phyloP scores from a whole-genome alignment of 1,284 basidiomycete genomes.

The Austroboletus novae-zelandiae region DNA sequence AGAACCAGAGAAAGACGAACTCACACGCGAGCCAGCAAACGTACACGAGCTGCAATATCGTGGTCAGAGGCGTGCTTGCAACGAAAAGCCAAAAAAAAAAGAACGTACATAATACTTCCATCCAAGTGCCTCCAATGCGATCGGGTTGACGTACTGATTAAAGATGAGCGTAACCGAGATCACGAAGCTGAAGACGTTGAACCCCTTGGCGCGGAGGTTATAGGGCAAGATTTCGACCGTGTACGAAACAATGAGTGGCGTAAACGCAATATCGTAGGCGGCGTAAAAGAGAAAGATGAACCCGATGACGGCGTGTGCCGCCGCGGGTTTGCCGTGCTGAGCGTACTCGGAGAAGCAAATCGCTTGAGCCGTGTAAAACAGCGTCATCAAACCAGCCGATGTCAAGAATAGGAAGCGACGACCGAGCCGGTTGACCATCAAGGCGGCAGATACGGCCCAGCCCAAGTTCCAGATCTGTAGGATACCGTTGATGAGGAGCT shows the following conservation, averaged over 20 bases:
- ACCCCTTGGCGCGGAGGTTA: conserved; percentile 73
- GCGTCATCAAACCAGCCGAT: conserved; percentile 63
- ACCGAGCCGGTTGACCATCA: conserved; percentile 57
- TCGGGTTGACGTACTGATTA: conserved; percentile 81
- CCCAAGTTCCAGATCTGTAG: conserved; percentile 74
- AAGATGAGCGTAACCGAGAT: conserved; percentile 69
- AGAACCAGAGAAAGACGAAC: conserved; percentile 60
- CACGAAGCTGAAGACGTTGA: conserved; percentile 69
- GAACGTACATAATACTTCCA: conserved; percentile 66
- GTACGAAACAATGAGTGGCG: conserved; percentile 72
- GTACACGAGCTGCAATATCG: conserved; percentile 56
- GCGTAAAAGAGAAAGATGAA: conserved; percentile 78
- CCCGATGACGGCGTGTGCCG: conserved; percentile 68
- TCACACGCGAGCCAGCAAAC: conserved; percentile 67
- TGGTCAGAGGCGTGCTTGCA: not conserved
- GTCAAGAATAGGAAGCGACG: conserved; percentile 65
- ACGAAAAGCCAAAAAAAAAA: not conserved
- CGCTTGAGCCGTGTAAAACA: conserved; percentile 72
- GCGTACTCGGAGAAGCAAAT: conserved; percentile 65
- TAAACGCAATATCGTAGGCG: conserved; percentile 69
- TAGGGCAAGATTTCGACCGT: conserved; percentile 75
- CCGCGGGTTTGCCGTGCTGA: conserved; percentile 38
- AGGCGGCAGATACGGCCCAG: conserved; percentile 59
- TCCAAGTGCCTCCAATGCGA: conserved; percentile 53
- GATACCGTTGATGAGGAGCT: conserved; percentile 70